Conservation (phyloP, 1,139 yeast genomes). For the Saccharomyces hybrid region DNA sequence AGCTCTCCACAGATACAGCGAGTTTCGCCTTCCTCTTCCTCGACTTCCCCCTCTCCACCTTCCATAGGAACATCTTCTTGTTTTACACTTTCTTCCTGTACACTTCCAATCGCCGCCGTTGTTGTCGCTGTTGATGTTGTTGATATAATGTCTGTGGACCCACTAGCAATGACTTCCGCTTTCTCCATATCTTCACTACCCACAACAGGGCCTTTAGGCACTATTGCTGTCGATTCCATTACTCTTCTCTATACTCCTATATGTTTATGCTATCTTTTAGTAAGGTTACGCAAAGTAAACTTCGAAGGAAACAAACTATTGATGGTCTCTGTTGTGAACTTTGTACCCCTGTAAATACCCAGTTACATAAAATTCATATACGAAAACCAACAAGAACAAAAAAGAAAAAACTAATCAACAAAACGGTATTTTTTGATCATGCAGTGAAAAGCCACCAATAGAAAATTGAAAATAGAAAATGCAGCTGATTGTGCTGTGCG, state of each 20-base stretch:
- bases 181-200: background rate
- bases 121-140: background rate
- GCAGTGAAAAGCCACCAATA: background rate
- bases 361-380: background rate
- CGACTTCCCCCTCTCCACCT: constrained; percentile 29
- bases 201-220: background rate
- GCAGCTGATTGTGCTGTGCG: background rate
- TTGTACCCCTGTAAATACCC: background rate
- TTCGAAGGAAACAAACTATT: background rate
- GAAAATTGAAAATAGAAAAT: background rate
- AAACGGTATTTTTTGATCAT: background rate
- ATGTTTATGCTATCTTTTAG: background rate
- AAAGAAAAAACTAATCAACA: background rate
- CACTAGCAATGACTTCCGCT: background rate
- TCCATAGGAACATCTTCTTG: constrained; percentile 6
- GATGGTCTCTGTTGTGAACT: background rate
- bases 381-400: background rate
- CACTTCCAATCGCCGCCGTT: background rate
- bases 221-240: background rate
- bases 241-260: background rate
- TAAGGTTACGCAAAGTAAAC: background rate
- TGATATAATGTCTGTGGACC: background rate
- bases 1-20: constrained; percentile 79
- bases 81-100: background rate
- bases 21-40: constrained; percentile 66